Base-by-base conservation (phyloP, 495 filamentous ascomycete genomes). In the Niebla homalea region DNA sequence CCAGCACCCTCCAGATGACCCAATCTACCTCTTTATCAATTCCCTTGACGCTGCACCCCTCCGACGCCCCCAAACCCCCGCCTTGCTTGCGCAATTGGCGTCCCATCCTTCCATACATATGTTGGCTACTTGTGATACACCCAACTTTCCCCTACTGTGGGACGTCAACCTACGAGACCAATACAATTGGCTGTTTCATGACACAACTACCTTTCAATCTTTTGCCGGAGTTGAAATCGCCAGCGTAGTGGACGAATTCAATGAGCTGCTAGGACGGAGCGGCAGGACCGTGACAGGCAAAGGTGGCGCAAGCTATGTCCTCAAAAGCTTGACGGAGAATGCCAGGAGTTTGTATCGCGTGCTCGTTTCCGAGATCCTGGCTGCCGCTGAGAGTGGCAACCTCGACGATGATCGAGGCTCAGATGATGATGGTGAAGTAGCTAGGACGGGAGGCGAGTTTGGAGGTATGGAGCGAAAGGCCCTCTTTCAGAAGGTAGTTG, bases 401-500 rank as follows among this genome's bases (percentile, higher is more conserved):
- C 16, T 49, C 11, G 53, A 54, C 42, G 48, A 57, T 25, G 50
- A 51, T 18, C 54, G 53, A 38, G 59, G 48, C 19, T 53, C 46
- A 6, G 69, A 67, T 1, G 67, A 59, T 20, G 68, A 56, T 11
- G 69, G 60, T 0, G 60, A 49, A 37, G 56, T 52, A 35, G 67
- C 51, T 48, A 29, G 56, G 48, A 36, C 12, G 50, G 50, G 53
- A 48, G 61, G 54, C 48, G 62, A 54, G 16, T 35, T 20, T 48
- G 51, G 22, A 56, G 20, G 49, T 43, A 78, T 98, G 26, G 92
- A 97, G 66, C 96, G 95, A 64, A 73, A 85, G 15, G 76, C 84
- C 55, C 68, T 97, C 49, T 98, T 97, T 67, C 88, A 92, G 60
- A 94, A 93, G 64, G 89, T 89, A 16, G 82, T 88, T 20, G 90